These are phyloP conservation scores for Blastocystis sp. DNA, from an alignment of 352 stramenopile species.

Conservation along the genomic window DNA sequence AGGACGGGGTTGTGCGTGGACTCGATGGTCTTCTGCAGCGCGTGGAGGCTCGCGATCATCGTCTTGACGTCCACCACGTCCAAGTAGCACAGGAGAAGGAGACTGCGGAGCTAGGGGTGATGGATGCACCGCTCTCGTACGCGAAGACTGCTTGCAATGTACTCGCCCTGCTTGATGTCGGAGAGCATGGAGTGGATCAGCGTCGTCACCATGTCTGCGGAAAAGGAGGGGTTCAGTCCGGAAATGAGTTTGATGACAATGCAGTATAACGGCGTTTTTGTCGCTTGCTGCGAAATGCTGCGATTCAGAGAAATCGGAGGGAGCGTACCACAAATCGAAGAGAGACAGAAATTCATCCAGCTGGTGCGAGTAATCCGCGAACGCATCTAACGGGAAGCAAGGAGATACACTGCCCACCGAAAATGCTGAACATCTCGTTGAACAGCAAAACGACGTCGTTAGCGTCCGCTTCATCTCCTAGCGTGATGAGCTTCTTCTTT, in stretches of 20 bases:
- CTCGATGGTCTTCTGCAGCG: slow-evolving; percentile 14
- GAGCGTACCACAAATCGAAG: slow-evolving; percentile 49
- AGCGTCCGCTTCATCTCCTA: slow-evolving; percentile 19
- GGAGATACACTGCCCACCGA: background rate
- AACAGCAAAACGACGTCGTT: slow-evolving; percentile 35
- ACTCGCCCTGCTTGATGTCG: background rate
- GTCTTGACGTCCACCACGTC: slow-evolving; percentile 10
- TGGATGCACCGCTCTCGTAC: background rate
- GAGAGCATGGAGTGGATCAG: slow-evolving; percentile 3
- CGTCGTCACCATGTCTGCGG: slow-evolving; percentile 7
- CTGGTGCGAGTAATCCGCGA: background rate
- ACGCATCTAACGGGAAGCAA: slow-evolving; percentile 1
- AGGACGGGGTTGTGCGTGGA: slow-evolving; percentile 36
- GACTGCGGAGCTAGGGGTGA: slow-evolving; percentile 5
- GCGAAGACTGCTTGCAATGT: slow-evolving; percentile 6
- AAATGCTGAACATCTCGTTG: background rate
- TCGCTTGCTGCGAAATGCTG: slow-evolving; percentile 60
- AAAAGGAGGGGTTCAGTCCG: slow-evolving; percentile 1
- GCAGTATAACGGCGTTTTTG: slow-evolving; percentile 21
- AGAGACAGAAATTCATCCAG: slow-evolving; percentile 12
- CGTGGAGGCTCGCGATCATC: background rate
- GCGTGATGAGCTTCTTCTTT: slow-evolving; percentile 15
- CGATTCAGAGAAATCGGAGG: background rate
- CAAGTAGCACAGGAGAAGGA: slow-evolving; percentile 8
- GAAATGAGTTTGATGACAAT: slow-evolving; percentile 25